A percentile compares a stretch with the other conserved stretches of the same genome.
phyloP scores from a whole-genome alignment of 1,284 basidiomycete species.

The Boletellus deceptivus region DNA sequence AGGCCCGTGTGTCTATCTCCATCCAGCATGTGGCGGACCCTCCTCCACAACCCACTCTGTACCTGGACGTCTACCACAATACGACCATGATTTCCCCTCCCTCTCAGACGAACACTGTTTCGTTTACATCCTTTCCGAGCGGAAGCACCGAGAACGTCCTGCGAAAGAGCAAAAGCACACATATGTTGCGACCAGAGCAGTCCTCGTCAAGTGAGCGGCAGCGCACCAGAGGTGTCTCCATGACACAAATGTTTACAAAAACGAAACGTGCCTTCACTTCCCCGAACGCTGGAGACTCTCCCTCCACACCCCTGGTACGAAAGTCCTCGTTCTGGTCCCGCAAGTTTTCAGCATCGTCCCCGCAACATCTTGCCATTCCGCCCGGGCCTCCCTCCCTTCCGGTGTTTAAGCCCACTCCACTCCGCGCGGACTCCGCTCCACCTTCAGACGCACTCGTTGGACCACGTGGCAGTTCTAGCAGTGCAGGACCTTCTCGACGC shows the following conservation, averaged over 20 bases:
- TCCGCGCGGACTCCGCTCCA: constrained; percentile 40
- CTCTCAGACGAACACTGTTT: constrained; percentile 23
- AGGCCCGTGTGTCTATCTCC: constrained; percentile 19
- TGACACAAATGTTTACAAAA: constrained; percentile 41
- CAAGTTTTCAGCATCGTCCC: constrained; percentile 31
- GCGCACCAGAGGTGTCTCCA: constrained; percentile 43
- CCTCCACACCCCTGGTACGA: constrained; percentile 44
- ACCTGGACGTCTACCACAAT: constrained; percentile 25
- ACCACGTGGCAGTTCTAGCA: constrained; percentile 28
- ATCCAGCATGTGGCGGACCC: constrained; percentile 15
- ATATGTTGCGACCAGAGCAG: constrained; percentile 16
- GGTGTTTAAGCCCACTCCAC: constrained; percentile 48
- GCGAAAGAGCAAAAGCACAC: constrained; percentile 29
- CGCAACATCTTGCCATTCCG: constrained; percentile 23
- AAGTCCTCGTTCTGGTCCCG: constrained; percentile 57
- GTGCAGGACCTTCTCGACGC: constrained; percentile 46
- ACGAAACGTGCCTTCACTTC: constrained; percentile 42
- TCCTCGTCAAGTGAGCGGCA: constrained; percentile 32
- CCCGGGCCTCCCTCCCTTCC: constrained; percentile 44
- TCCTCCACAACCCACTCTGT: constrained; percentile 17
- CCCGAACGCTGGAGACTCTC: constrained; percentile 13
- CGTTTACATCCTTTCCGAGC: constrained; percentile 19
- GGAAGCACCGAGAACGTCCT: constrained; percentile 17
- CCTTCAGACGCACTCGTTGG: constrained; percentile 27
- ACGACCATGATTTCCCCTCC: constrained; percentile 15